A percentile compares a stretch with the other conserved stretches of the same genome.
phyloP scores from a whole-genome alignment of 2,329 filamentous ascomycete species.

The Orbilia ellipsospora region DNA sequence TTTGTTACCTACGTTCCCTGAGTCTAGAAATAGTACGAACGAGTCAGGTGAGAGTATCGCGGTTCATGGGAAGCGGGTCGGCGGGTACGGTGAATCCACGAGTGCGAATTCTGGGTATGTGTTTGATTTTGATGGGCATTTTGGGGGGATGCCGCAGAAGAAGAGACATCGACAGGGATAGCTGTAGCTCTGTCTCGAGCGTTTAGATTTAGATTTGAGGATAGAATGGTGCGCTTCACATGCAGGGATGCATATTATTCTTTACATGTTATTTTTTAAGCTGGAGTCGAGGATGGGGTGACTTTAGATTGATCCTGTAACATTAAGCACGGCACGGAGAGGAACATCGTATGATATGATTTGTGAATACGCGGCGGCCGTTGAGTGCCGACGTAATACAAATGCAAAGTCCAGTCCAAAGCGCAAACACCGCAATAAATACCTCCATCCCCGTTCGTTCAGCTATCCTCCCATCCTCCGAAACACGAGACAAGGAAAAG shows the following conservation, averaged over 20 bases:
- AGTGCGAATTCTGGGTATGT: slow-evolving; percentile 41
- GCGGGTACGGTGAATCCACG: slow-evolving; percentile 31
- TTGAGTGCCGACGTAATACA: too few species aligned
- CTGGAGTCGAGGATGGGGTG: too few species aligned
- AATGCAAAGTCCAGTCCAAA: slow-evolving; percentile 7
- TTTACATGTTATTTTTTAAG: too few species aligned
- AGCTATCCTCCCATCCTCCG: not conserved
- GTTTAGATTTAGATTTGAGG: not conserved
- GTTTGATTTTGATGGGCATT: slow-evolving; percentile 54
- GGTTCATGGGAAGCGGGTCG: slow-evolving; percentile 47
- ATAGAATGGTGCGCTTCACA: too few species aligned
- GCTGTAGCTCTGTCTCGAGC: not conserved
- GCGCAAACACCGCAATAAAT: slow-evolving; percentile 11
- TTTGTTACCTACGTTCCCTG: slow-evolving; percentile 61
- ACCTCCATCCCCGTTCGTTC: not conserved
- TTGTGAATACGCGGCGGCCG: too few species aligned
- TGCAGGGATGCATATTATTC: too few species aligned
- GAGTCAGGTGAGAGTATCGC: slow-evolving; percentile 33
- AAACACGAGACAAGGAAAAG: too few species aligned
- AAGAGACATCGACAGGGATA: slow-evolving; percentile 50
- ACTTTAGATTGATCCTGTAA: too few species aligned
- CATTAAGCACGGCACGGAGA: too few species aligned
- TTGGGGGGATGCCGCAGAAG: slow-evolving; percentile 52
- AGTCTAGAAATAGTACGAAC: slow-evolving; percentile 59
- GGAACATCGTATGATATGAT: too few species aligned